phyloP scores from a whole-genome alignment of 1,284 basidiomycete genomes.

The Ustilago hordei region DNA sequence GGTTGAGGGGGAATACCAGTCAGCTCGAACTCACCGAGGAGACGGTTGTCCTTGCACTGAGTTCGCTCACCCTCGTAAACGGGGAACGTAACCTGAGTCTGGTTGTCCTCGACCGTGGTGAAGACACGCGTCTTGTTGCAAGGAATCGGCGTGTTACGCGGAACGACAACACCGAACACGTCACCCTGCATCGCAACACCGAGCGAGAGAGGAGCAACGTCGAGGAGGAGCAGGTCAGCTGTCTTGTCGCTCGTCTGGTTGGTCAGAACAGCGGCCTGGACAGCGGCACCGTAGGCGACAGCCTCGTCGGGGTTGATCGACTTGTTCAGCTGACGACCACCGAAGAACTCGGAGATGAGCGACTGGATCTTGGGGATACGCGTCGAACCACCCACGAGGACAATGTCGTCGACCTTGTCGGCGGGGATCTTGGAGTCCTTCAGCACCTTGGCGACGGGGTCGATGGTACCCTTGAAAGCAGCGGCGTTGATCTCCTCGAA shows the following conservation, averaged over 20 bases:
- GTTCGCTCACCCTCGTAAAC: conserved; percentile 70
- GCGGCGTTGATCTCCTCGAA: conserved; percentile 98
- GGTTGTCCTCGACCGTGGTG: conserved; percentile 70
- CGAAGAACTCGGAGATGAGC: conserved; percentile 97
- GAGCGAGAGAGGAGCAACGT: conserved; percentile 69
- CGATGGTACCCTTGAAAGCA: conserved; percentile 95
- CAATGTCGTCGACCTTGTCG: conserved; percentile 98
- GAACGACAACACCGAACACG: conserved; percentile 69
- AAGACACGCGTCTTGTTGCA: conserved; percentile 69
- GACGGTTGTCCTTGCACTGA: conserved; percentile 70
- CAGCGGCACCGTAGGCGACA: conserved; percentile 71
- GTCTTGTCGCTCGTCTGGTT: conserved; percentile 70
- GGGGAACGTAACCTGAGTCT: conserved; percentile 69
- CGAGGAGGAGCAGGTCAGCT: conserved; percentile 69
- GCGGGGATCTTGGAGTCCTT: conserved; percentile 98
- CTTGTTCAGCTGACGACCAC: conserved; percentile 97
- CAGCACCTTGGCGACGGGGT: conserved; percentile 98
- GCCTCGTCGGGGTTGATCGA: conserved; percentile 75
- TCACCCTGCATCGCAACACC: conserved; percentile 70
- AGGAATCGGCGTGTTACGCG: conserved; percentile 69
- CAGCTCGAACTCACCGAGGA: conserved; percentile 69
- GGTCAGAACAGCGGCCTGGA: conserved; percentile 69
- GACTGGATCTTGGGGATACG: conserved; percentile 99
- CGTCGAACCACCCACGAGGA: conserved; percentile 98
- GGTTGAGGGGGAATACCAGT: conserved; percentile 69